Evolutionary conservation across 345 rosid genomes (phyloP).

Genomic region (Linum trigynum): DNA sequence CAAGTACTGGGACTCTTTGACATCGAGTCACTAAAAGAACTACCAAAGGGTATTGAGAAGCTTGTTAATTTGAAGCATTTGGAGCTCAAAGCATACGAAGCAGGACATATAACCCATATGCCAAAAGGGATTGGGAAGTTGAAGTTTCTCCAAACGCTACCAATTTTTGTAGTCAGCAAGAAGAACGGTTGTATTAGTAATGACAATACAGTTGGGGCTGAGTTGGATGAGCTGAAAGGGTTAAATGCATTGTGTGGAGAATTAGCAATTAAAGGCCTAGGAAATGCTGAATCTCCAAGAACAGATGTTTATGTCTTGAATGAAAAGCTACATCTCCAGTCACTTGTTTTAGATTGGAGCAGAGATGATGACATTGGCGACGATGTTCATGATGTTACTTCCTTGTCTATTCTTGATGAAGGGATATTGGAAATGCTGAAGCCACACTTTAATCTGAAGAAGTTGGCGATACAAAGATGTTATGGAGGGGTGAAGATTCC

Average conservation of each 20-base stretch:
- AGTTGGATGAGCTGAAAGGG: background rate
- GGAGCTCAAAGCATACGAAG: too few relatives aligned
- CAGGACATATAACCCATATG: background rate
- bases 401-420: background rate
- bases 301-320: background rate
- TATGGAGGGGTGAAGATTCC: too few relatives aligned
- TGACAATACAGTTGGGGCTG: background rate
- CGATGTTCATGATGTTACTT: too few relatives aligned
- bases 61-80: background rate
- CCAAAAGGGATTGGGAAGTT: background rate
- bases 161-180: background rate
- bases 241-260: background rate
- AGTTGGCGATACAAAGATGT: too few relatives aligned
- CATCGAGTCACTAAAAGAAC: background rate
- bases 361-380: too few relatives aligned
- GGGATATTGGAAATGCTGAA: background rate
- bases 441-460: background rate
- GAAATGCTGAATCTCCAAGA: background rate
- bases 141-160: background rate
- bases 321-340: background rate
- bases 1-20: background rate
- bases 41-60: background rate
- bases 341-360: background rate
- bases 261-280: background rate
- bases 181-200: background rate